Base-by-base conservation (phyloP, 2,329 filamentous ascomycete species). In the Fusarium praegraminearum region DNA sequence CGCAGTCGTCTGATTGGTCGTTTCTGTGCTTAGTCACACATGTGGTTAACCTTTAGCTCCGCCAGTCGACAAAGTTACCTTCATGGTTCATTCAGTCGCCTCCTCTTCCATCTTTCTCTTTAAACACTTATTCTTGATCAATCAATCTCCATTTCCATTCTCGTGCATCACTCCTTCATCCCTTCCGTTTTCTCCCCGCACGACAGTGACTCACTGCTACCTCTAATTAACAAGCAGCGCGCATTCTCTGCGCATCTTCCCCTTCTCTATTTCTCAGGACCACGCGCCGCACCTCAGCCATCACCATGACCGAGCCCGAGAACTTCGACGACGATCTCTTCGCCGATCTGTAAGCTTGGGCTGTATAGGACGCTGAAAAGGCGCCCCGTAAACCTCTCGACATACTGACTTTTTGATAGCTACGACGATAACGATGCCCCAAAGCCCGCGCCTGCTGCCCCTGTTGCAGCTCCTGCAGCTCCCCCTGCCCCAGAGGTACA, bases 291-390 rank as follows among this genome's bases (percentile, higher is more conserved):
- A 43, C 35, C 24, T 47, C 45, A 52, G 56, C 61, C 50, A n/a
- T 70, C 64, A 73, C 69, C 75, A 96, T 95, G 93, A 89, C 92
- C 49, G 93, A 96, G 76, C 84, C 87, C 55, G 92, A 94, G 77
- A 92, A 93, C 73, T 90, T 93, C 73, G 94, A 97, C 74, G 94
- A 97, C 77, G 94, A 97, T 86, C 92, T 97, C 81, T 97, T 97
- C 81, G 94, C 94, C 76, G 94, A 97, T 83, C 88, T 97, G 94
- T 97, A 85, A 83, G 93, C 73, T 35, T 24, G 12, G 36, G 10
- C n/a, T 35, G 26, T 8, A 26, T 15, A 22, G n/a, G 28, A 18
- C 32, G 16, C 45, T 22, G 20, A 8, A 16, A 16, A 26, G 18
- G 30, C 33, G 36, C 22, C 26, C 7, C 15, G 5, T 45, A 8